Conservation (phyloP, 164 flowering plant species). For the Kalanchoe fedtschenkoi region DNA sequence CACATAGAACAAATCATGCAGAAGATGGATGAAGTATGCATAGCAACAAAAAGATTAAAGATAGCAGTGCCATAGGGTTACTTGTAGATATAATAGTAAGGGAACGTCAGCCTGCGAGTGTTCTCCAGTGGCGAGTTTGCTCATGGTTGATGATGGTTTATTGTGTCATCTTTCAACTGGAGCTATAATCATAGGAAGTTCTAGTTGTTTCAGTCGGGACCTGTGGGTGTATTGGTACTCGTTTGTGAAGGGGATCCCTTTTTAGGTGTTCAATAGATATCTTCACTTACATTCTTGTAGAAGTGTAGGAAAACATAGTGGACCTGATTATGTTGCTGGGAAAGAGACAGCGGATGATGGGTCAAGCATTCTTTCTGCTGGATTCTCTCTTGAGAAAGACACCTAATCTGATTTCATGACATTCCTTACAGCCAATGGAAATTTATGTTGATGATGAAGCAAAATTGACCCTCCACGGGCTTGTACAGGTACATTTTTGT, state of each 20-base stretch:
- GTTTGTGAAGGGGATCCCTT: neutral
- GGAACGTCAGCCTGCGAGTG: neutral
- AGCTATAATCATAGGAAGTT: neutral
- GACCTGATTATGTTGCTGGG: slow-evolving; percentile 6
- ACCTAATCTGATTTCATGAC: slow-evolving; percentile 57
- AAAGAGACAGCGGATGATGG: neutral
- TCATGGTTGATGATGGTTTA: neutral
- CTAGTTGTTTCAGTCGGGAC: neutral
- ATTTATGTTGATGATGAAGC: slow-evolving; percentile 99
- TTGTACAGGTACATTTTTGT: slow-evolving; percentile 64
- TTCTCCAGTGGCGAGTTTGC: neutral
- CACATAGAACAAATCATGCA: neutral
- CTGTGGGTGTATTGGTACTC: neutral
- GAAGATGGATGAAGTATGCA: neutral
- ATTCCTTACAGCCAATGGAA: slow-evolving; percentile 99
- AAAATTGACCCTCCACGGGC: slow-evolving; percentile 95
- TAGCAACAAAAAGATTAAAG: neutral
- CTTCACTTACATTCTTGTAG: no score
- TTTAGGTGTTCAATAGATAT: neutral
- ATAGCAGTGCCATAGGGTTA: no score
- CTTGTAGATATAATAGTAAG: slow-evolving; percentile 12
- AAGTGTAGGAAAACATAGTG: neutral
- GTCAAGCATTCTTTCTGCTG: slow-evolving; percentile 20
- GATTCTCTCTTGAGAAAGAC: slow-evolving; percentile 53
- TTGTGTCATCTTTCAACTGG: neutral